Evolutionary conservation across 179 eudicot species (phyloP), one percentile per base, ranked within the genome.

Genomic region (Corrigiola litoralis): DNA sequence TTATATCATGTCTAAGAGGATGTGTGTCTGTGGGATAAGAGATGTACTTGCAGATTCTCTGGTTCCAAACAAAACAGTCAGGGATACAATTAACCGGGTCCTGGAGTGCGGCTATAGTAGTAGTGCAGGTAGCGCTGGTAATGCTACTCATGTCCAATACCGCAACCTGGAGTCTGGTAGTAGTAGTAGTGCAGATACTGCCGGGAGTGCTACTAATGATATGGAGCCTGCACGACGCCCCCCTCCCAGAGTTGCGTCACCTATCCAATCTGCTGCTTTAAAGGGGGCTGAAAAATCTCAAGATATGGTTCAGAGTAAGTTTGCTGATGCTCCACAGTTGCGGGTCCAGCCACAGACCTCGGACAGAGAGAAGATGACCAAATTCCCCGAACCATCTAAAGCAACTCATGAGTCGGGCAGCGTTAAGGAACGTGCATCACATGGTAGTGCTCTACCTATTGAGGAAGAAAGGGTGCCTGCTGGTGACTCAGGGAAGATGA

Each of bases 401-500:
- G 84, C 82, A 61, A 81, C 87, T 11, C 88, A 67, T 31, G 96
- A 81, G 65, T 84, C 86, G 32, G 68, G 49, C 32, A 77, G 79
- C 69, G 71, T 69, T 46, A 88, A 71, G 81, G 89, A 89, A 77
- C 80, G 80, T 63, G 87, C 76, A 33, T 81, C 95, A 20, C 90
- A 73, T 63, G 80, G 80, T 27, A 74, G 81, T 77, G 81, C 84
- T 66, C 72, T 71, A 37, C 68, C 82, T 27, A 66, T 58, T 59
- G 87, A 84, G 69, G 89, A 85, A 68, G 90, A 84, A 82, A 86
- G 69, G 68, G 81, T 77, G 51, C 77, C 79, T 53, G 70, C 76
- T 72, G 74, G 71, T 23, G 95, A 83, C 42, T 79, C 85, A 82
- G 97, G 95, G 74, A 91, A 88, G 85, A 87, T 88, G 84, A 88